Percentiles rank a stretch among this genome's conserved stretches.
These are phyloP conservation scores for Oryza brachyantha DNA, from an alignment of 176 grass and related monocot genomes.

Conservation along the genomic window DNA sequence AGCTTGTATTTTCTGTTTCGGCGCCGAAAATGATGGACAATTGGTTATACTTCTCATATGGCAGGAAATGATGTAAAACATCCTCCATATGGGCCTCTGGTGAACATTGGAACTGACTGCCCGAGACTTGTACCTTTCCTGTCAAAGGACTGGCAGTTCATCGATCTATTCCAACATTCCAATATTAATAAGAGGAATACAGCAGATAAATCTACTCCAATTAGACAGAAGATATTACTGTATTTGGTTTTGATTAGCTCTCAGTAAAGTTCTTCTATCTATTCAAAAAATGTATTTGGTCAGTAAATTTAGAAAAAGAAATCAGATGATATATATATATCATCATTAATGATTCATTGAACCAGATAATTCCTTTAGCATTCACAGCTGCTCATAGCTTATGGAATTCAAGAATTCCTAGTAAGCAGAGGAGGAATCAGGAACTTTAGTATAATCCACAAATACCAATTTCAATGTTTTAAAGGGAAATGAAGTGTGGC, in stretches of 20 bases:
- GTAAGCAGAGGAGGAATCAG: neutral
- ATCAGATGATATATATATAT: neutral
- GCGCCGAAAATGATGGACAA: neutral
- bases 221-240: neutral
- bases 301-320: neutral
- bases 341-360: neutral
- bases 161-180: conserved; percentile 21
- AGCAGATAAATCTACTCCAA: neutral
- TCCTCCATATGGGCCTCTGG: neutral
- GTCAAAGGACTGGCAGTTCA: neutral
- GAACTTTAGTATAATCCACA: neutral
- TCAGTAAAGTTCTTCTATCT: neutral
- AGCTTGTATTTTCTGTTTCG: neutral
- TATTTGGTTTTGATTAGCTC: neutral
- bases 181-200: neutral
- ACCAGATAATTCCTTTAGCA: neutral
- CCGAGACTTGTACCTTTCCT: neutral
- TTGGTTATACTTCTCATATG: conserved; percentile 4
- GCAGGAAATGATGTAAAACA: neutral
- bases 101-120: neutral
- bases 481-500: neutral
- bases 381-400: neutral
- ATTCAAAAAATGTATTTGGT: neutral
- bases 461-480: neutral
- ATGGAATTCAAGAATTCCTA: neutral